These are phyloP conservation scores for Penicillium cataractarum DNA, from an alignment of 495 filamentous ascomycete genomes.

Conservation along the genomic window DNA sequence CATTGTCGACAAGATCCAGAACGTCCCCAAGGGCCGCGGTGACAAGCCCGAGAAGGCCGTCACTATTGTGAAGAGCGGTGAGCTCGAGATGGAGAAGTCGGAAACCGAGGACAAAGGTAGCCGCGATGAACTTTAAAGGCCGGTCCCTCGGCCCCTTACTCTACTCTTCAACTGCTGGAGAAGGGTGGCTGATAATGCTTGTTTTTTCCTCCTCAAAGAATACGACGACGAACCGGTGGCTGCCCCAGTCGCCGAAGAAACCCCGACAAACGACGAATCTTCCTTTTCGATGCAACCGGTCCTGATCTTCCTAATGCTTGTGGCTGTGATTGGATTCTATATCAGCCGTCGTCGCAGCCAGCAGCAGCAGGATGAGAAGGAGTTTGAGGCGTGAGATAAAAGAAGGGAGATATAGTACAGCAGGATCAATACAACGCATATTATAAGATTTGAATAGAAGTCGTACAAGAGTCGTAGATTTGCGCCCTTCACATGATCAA, in stretches of 20 bases:
- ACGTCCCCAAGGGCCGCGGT: conserved; percentile 65
- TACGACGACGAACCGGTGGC: conserved; percentile 16
- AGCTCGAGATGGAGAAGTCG: conserved; percentile 70
- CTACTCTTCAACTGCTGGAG: conserved; percentile 30
- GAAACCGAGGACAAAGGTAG: conserved; percentile 79
- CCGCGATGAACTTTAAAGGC: conserved; percentile 86
- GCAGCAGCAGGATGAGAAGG: conserved; percentile 24
- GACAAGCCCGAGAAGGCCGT: conserved; percentile 77
- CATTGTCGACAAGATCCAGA: conserved; percentile 85
- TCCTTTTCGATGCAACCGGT: conserved; percentile 44
- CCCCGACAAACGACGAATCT: conserved; percentile 19
- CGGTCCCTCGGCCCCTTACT: conserved; percentile 28
- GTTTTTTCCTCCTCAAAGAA: conserved; percentile 26
- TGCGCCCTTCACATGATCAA: too few relatives aligned
- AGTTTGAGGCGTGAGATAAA: conserved; percentile 24
- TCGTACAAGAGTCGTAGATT: not conserved
- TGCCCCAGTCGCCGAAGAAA: conserved; percentile 8
- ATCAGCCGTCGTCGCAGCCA: conserved; percentile 31
- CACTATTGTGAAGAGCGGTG: conserved; percentile 94
- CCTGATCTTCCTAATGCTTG: conserved; percentile 45
- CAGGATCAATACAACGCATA: conserved; percentile 1
- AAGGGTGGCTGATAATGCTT: conserved; percentile 43
- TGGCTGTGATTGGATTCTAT: conserved; percentile 43
- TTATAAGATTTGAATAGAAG: not conserved
- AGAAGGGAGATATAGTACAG: conserved; percentile 7